These are phyloP conservation scores for Xylaria telfairii DNA, from an alignment of 495 filamentous ascomycete species.

Conservation along the genomic window DNA sequence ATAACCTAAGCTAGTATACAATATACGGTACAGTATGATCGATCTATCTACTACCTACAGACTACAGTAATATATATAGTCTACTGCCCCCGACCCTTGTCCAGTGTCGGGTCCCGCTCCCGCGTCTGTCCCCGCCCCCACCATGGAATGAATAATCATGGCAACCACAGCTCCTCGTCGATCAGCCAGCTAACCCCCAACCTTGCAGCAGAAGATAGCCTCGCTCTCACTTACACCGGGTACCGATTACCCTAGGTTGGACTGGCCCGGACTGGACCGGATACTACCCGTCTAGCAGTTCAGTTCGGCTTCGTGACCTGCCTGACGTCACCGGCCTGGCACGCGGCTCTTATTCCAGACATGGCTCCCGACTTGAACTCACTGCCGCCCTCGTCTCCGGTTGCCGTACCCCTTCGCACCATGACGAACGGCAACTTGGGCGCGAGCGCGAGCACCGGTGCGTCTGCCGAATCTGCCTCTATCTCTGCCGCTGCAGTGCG, in stretches of 20 bases:
- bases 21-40: neutral
- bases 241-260: neutral
- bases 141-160: no score
- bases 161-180: no score
- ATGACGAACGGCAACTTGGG: slow-evolving; percentile 38
- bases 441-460: neutral
- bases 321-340: neutral
- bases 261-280: neutral
- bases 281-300: neutral
- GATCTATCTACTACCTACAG: no score
- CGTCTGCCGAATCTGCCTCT: slow-evolving; percentile 35
- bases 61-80: no score
- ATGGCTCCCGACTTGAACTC: slow-evolving; percentile 81
- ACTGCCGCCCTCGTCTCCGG: slow-evolving; percentile 63
- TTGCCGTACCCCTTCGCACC: slow-evolving; percentile 42
- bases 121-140: no score
- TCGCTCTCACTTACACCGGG: no score
- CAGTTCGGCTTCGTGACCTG: neutral
- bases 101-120: no score
- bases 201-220: no score
- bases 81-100: no score
- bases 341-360: neutral
- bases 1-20: neutral
- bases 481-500: slow-evolving; percentile 33
- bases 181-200: no score